phyloP scores from a whole-genome alignment of 352 stramenopile species.

The Phytophthora vignae region DNA sequence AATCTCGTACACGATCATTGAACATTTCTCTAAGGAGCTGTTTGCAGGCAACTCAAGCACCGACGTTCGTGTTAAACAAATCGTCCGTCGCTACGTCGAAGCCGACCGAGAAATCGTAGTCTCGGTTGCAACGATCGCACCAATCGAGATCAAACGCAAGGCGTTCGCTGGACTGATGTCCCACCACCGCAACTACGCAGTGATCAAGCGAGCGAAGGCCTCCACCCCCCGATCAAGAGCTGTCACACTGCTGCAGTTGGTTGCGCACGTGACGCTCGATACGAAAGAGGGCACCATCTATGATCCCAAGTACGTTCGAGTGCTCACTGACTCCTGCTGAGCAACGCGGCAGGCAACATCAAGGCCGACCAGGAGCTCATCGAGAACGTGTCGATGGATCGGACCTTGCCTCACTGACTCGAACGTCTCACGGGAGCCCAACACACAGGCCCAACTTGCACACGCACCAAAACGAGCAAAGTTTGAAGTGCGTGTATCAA shows the following conservation, averaged over 20 bases:
- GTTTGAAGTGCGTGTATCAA: too few species aligned
- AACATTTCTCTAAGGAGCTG: conserved; percentile 43
- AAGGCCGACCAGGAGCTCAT: conserved; percentile 50
- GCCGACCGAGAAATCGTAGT: conserved; percentile 37
- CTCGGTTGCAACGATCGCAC: conserved; percentile 33
- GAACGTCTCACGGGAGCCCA: not conserved
- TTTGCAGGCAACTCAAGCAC: conserved; percentile 36
- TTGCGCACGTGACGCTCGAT: conserved; percentile 53
- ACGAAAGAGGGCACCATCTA: conserved; percentile 40
- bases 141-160: conserved; percentile 32
- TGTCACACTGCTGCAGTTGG: conserved; percentile 58
- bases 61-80: conserved; percentile 38
- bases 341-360: conserved; percentile 46
- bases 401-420: conserved; percentile 14
- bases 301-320: conserved; percentile 39
- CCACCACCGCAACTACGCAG: conserved; percentile 61
- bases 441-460: not conserved
- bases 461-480: not conserved
- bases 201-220: conserved; percentile 49
- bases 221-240: conserved; percentile 35
- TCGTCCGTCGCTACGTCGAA: conserved; percentile 36
- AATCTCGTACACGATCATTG: conserved; percentile 40
- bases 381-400: conserved; percentile 50
- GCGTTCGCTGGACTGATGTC: conserved; percentile 37
- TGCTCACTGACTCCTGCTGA: conserved; percentile 55